Percentiles rank a stretch among this genome's conserved stretches.
These are phyloP conservation scores for Aegilops sharonensis DNA, from an alignment of 176 grass and related monocot species.

Conservation along the genomic window DNA sequence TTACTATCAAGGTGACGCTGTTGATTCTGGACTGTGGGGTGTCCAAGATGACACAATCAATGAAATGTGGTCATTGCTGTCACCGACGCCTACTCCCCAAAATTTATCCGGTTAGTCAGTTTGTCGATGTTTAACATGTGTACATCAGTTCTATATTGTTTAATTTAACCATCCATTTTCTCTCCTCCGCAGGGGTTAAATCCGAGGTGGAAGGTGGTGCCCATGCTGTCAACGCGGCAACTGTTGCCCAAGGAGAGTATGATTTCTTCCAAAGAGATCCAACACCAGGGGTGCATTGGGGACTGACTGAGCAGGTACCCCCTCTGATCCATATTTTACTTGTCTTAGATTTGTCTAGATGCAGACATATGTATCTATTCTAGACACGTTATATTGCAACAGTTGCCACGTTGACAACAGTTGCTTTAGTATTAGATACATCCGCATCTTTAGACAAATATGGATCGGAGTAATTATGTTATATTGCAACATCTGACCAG, in stretches of 20 bases:
- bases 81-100: conserved; percentile 32
- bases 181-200: conserved; percentile 33
- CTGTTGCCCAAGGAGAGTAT: conserved; percentile 23
- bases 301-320: conserved; percentile 36
- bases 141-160: not conserved
- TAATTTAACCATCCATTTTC: conserved; percentile 7
- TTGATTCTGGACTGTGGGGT: conserved; percentile 53
- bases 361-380: too few species aligned
- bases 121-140: conserved; percentile 17
- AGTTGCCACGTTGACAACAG: too few species aligned
- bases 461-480: not conserved
- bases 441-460: too few species aligned
- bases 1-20: conserved; percentile 45
- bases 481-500: not conserved
- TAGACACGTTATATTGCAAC: too few species aligned
- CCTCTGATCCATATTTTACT: too few species aligned
- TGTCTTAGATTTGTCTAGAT: too few species aligned
- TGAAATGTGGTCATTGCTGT: conserved; percentile 54
- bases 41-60: conserved; percentile 37
- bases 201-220: not conserved
- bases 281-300: conserved; percentile 25
- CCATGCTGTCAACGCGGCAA: conserved; percentile 12
- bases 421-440: too few species aligned
- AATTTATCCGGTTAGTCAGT: conserved; percentile 42
- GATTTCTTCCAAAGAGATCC: conserved; percentile 26